These are phyloP conservation scores for Aspergillus coremiiformis DNA, from an alignment of 495 filamentous ascomycete species.

Conservation along the genomic window DNA sequence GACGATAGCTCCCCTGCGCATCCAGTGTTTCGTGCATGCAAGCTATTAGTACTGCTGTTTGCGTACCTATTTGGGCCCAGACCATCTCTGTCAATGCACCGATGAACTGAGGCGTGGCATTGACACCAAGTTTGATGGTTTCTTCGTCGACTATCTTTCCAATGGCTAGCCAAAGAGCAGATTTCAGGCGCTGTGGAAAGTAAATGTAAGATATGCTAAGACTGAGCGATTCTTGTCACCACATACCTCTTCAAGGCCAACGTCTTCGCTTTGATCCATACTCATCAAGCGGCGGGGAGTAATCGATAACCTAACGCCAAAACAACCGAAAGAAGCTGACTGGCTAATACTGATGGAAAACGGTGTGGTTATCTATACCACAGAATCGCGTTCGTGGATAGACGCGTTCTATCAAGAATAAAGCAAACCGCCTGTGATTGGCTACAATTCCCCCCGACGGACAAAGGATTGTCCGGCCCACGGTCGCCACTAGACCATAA, in stretches of 20 bases:
- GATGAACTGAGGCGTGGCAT: slow-evolving; percentile 93
- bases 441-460: slow-evolving; percentile 5
- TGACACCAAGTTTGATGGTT: slow-evolving; percentile 63
- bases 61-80: slow-evolving; percentile 78
- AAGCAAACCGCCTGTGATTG: not conserved
- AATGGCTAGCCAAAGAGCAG: slow-evolving; percentile 85
- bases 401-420: not conserved
- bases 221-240: not conserved
- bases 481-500: slow-evolving; percentile 4
- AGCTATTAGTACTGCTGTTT: slow-evolving; percentile 3
- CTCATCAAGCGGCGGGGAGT: not conserved
- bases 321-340: not conserved
- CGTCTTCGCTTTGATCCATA: slow-evolving; percentile 35
- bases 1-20: not conserved
- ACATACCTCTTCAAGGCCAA: slow-evolving; percentile 35
- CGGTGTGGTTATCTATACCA: not conserved
- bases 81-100: slow-evolving; percentile 85
- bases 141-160: slow-evolving; percentile 89
- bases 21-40: not conserved
- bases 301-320: not conserved
- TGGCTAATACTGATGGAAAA: not conserved
- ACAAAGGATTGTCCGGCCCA: slow-evolving; percentile 4
- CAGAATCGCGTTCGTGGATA: not conserved
- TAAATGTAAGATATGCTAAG: not conserved
- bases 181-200: slow-evolving; percentile 66